A percentile compares a stretch with the other conserved stretches of the same genome.
These are phyloP conservation scores for Colletotrichum sp. DNA, from an alignment of 2,329 filamentous ascomycete species.

Conservation along the genomic window DNA sequence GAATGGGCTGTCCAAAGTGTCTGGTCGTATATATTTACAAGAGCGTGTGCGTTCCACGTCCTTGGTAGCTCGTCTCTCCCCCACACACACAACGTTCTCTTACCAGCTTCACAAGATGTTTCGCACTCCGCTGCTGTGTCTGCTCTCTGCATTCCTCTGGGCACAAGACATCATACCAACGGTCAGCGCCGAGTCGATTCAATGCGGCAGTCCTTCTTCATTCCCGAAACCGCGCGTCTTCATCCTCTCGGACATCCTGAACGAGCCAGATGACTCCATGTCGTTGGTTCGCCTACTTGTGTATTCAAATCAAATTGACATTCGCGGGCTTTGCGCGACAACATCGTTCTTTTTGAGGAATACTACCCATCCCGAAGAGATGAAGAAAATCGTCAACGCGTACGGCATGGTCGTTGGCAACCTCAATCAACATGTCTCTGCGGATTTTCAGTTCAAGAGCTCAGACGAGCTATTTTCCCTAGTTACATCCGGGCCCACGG, in stretches of 20 bases:
- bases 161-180: not conserved
- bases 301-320: conserved; percentile 50
- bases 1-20: not conserved
- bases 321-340: conserved; percentile 46
- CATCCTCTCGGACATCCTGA: conserved; percentile 48
- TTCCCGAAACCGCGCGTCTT: conserved; percentile 30
- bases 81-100: not conserved
- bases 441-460: not conserved
- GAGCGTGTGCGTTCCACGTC: not conserved
- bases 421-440: conserved; percentile 44
- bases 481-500: not conserved
- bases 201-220: not conserved
- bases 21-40: not conserved
- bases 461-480: not conserved
- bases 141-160: not conserved
- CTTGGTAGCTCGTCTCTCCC: not conserved
- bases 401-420: conserved; percentile 50
- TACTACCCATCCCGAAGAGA: conserved; percentile 43
- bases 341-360: conserved; percentile 51
- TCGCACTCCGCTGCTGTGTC: not conserved
- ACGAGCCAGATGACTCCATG: conserved; percentile 50
- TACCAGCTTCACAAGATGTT: not conserved
- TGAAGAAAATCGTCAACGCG: conserved; percentile 46
- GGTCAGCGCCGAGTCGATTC: not conserved
- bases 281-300: conserved; percentile 48